A percentile compares a stretch with the other conserved stretches of the same genome.
Conservation (phyloP, 2,329 filamentous ascomycete species). For the Penicillium sp. region DNA sequence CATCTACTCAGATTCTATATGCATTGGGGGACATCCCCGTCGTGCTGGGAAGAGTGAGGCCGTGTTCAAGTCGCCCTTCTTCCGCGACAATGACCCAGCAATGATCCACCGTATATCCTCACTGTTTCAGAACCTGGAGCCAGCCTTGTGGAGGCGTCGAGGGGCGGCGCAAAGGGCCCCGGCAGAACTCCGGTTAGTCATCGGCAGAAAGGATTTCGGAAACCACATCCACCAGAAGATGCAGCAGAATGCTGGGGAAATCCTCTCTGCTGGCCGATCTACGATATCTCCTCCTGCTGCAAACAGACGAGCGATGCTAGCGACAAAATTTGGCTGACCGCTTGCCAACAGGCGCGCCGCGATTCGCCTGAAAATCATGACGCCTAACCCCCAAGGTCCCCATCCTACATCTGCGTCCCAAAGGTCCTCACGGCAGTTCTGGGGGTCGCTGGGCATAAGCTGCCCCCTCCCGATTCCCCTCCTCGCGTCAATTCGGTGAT, state of each 20-base stretch:
- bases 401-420: slow-evolving; percentile 17
- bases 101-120: no score
- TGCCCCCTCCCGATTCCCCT: neutral
- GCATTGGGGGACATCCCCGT: no score
- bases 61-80: no score
- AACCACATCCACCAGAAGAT: no score
- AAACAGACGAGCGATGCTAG: slow-evolving; percentile 2
- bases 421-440: slow-evolving; percentile 10
- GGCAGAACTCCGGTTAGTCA: neutral
- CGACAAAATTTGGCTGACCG: slow-evolving; percentile 7
- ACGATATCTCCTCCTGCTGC: neutral
- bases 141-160: no score
- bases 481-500: slow-evolving; percentile 1
- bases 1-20: no score
- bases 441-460: neutral
- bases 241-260: neutral
- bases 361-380: slow-evolving; percentile 21
- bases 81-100: no score
- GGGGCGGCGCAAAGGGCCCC: no score
- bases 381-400: slow-evolving; percentile 36
- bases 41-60: no score
- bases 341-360: slow-evolving; percentile 12
- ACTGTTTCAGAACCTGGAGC: no score
- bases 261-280: no score
- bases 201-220: neutral